Evolutionary conservation across 169 alveolate genomes (phyloP).

Genomic region (Hammondia hammondi): DNA sequence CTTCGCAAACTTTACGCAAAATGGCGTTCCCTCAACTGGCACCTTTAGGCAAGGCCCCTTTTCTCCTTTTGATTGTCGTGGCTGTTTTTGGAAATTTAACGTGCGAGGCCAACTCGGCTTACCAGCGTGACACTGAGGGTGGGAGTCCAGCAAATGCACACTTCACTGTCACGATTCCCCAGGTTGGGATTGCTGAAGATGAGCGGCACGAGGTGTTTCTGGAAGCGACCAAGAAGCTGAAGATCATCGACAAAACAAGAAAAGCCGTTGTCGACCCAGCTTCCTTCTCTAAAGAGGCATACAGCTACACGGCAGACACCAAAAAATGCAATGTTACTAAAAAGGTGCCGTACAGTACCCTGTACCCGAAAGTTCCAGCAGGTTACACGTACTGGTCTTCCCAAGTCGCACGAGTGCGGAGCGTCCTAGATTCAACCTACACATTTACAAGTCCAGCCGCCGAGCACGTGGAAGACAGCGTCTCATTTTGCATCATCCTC

Average conservation of each 20-base stretch:
- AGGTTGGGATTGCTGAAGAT: background rate
- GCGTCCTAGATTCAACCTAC: background rate
- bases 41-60: background rate
- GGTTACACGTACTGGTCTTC: background rate
- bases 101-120: background rate
- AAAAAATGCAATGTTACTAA: background rate
- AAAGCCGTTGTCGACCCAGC: background rate
- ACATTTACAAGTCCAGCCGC: background rate
- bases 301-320: background rate
- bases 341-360: background rate
- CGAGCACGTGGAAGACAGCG: background rate
- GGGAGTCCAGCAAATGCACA: background rate
- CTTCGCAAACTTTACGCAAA: no score
- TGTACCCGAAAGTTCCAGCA: background rate
- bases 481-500: background rate
- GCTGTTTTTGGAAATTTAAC: background rate
- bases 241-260: background rate
- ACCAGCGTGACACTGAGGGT: background rate
- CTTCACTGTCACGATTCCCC: background rate
- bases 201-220: conserved; percentile 39
- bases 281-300: background rate
- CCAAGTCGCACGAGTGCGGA: background rate
- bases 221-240: background rate
- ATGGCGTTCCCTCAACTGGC: background rate
- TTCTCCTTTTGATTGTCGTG: background rate